phyloP scores from a whole-genome alignment of 78 protist species.

The Kipferlia bialata region DNA sequence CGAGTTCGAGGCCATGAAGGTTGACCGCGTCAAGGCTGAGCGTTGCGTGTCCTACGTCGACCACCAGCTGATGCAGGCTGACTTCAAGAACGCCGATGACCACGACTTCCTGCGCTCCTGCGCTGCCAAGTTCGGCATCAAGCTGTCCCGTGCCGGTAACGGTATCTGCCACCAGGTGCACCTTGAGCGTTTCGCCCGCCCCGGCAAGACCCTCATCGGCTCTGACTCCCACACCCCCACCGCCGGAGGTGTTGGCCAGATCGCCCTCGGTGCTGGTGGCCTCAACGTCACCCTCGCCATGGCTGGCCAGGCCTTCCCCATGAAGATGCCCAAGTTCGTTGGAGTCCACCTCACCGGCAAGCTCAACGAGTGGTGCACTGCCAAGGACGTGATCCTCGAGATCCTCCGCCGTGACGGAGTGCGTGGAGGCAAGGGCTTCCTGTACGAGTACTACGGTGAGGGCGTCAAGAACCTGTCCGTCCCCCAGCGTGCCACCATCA shows the following conservation, averaged over 20 bases:
- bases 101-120: not conserved
- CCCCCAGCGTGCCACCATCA: constrained; percentile 7
- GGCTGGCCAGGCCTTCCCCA: not conserved
- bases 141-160: not conserved
- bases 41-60: not conserved
- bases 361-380: not conserved
- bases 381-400: constrained; percentile 11
- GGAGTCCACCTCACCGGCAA: not conserved
- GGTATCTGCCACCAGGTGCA: not conserved
- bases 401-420: not conserved
- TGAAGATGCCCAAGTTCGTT: constrained; percentile 1
- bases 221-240: constrained; percentile 9
- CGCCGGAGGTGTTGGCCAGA: constrained; percentile 11
- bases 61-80: not conserved
- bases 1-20: not conserved
- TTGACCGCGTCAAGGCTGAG: not conserved
- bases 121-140: not conserved
- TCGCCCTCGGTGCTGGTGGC: constrained; percentile 3
- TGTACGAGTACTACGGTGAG: not conserved
- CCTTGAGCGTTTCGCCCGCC: not conserved
- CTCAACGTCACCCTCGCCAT: not conserved
- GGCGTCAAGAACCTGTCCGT: not conserved
- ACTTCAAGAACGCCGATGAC: not conserved
- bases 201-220: not conserved
- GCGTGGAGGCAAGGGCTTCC: too few species aligned